Percentiles rank a stretch among this genome's conserved stretches.
Conservation (phyloP, 306 rosid species). For the Hippophae gyantsensis region DNA sequence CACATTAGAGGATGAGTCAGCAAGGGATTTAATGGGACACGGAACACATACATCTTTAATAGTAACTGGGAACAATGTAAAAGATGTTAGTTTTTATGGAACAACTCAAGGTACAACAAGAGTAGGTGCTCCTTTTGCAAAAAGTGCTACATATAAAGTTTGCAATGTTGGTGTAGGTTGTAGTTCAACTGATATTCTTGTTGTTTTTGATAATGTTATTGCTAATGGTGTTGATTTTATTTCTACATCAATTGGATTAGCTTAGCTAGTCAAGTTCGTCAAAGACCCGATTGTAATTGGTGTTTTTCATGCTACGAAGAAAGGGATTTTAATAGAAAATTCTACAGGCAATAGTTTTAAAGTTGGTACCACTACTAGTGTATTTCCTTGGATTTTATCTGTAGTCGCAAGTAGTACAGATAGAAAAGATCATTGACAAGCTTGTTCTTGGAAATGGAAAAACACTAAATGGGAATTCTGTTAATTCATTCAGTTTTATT, state of each 20-base stretch:
- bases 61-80: slow-evolving; percentile 10
- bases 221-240: slow-evolving; percentile 36
- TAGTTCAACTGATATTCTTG: background rate
- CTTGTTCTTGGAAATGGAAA: slow-evolving; percentile 12
- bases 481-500: slow-evolving; percentile 4
- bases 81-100: slow-evolving; percentile 13
- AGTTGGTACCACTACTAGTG: background rate
- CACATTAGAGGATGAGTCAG: background rate
- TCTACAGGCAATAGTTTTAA: slow-evolving; percentile 31
- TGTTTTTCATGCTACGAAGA: slow-evolving; percentile 31
- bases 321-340: slow-evolving; percentile 23
- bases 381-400: slow-evolving; percentile 19
- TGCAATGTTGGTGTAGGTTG: background rate
- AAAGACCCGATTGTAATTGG: slow-evolving; percentile 17
- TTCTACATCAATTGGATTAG: slow-evolving; percentile 5
- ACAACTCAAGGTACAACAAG: slow-evolving; percentile 15
- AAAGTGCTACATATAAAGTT: slow-evolving; percentile 15
- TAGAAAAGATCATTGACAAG: background rate
- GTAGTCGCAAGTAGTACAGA: slow-evolving; percentile 23
- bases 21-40: slow-evolving; percentile 9
- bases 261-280: background rate
- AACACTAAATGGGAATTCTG: slow-evolving; percentile 6
- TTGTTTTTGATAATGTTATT: slow-evolving; percentile 36
- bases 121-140: slow-evolving; percentile 21
- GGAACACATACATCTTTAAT: slow-evolving; percentile 25